These are phyloP conservation scores for Aquilaria malaccensis DNA, from an alignment of 345 rosid species.

Conservation along the genomic window DNA sequence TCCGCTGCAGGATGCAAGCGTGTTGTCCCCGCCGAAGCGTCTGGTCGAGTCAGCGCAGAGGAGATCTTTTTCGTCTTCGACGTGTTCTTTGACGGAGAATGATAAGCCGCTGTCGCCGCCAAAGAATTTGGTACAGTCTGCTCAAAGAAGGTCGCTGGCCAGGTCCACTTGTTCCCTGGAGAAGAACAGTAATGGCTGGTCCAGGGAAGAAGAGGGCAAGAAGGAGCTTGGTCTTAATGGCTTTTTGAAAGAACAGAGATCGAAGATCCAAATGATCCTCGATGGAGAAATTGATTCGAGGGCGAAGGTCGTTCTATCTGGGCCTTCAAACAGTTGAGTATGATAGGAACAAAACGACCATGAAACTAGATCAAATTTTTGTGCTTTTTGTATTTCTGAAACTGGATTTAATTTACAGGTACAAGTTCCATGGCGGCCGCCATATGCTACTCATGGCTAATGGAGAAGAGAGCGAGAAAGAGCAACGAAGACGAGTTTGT, in stretches of 20 bases:
- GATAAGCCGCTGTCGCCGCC: conserved; percentile 38
- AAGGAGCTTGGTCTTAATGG: conserved; percentile 26
- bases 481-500: conserved; percentile 15
- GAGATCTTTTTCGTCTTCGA: conserved; percentile 35
- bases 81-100: conserved; percentile 20
- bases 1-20: conserved; percentile 18
- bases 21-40: conserved; percentile 44
- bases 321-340: conserved; percentile 52
- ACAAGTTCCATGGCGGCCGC: conserved; percentile 60
- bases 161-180: conserved; percentile 43
- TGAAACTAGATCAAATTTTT: no score
- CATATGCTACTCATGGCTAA: conserved; percentile 55
- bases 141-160: conserved; percentile 33
- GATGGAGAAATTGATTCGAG: conserved; percentile 26
- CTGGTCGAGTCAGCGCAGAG: conserved; percentile 28
- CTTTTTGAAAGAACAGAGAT: conserved; percentile 44
- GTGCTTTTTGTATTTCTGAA: background rate
- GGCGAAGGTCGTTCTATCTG: conserved; percentile 54
- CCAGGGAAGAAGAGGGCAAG: conserved; percentile 22
- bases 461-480: conserved; percentile 35
- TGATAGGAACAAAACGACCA: background rate
- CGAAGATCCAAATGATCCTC: conserved; percentile 33
- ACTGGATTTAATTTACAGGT: conserved; percentile 24
- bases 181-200: conserved; percentile 16
- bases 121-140: conserved; percentile 45